A percentile compares a stretch with the other conserved stretches of the same genome.
These are phyloP conservation scores for Mortierella sp. DNA, from an alignment of 371 early-diverging fungal species.

Conservation along the genomic window DNA sequence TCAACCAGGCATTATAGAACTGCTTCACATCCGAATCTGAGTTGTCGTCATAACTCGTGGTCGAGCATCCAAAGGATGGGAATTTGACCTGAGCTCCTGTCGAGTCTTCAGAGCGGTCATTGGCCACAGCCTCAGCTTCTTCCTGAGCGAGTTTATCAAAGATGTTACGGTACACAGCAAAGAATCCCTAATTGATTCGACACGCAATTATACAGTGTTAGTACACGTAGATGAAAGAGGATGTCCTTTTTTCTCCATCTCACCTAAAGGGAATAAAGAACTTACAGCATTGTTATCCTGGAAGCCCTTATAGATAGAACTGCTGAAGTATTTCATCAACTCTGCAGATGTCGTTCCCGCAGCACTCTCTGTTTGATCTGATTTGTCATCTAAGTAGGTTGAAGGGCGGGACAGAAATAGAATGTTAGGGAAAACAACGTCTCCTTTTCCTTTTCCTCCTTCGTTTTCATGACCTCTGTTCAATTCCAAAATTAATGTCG, in stretches of 20 bases:
- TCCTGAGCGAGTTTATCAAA: slow-evolving; percentile 84
- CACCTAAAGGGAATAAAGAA: background rate
- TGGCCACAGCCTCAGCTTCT: slow-evolving; percentile 77
- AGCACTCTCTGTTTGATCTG: slow-evolving; percentile 52
- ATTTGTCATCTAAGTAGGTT: slow-evolving; percentile 37
- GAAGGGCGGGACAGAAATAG: too few relatives aligned
- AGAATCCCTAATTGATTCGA: slow-evolving; percentile 74
- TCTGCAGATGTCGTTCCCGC: slow-evolving; percentile 69
- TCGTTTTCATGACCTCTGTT: too few relatives aligned
- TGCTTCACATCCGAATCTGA: slow-evolving; percentile 51
- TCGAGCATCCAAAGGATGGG: slow-evolving; percentile 72
- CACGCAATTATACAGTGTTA: background rate
- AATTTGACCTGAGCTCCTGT: slow-evolving; percentile 58
- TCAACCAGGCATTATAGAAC: slow-evolving; percentile 84
- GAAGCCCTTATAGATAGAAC: slow-evolving; percentile 73
- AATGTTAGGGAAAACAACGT: background rate
- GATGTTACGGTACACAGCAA: slow-evolving; percentile 78
- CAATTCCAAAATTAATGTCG: too few relatives aligned
- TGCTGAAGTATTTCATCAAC: slow-evolving; percentile 78
- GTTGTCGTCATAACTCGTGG: slow-evolving; percentile 59
- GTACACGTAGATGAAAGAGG: background rate
- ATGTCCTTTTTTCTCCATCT: background rate
- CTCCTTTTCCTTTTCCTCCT: too few relatives aligned
- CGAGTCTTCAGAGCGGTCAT: slow-evolving; percentile 45
- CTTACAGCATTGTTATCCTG: slow-evolving; percentile 67